phyloP scores from a whole-genome alignment of 2,329 filamentous ascomycete species.

The Pseudohalonectria lignicola region DNA sequence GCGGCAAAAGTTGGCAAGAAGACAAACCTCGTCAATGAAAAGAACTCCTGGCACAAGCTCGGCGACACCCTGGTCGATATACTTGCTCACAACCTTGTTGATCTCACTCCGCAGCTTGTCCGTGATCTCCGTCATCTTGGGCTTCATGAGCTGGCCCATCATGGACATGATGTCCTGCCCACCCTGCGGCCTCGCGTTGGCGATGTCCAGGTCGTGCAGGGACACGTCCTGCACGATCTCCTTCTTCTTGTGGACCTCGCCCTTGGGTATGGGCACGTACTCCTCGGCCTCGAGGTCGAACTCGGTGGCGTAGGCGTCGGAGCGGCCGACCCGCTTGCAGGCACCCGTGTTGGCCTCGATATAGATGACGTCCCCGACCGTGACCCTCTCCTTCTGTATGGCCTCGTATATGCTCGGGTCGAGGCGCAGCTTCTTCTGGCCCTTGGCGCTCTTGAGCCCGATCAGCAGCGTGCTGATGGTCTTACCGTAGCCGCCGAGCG shows the following conservation, averaged over 20 bases:
- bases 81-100: slow-evolving; percentile 98
- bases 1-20: slow-evolving; percentile 4
- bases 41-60: slow-evolving; percentile 96
- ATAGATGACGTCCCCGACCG: slow-evolving; percentile 95
- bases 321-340: slow-evolving; percentile 92
- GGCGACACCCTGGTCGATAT: slow-evolving; percentile 96
- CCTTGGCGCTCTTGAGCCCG: slow-evolving; percentile 87
- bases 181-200: slow-evolving; percentile 88
- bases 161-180: slow-evolving; percentile 99
- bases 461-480: slow-evolving; percentile 95
- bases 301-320: slow-evolving; percentile 94
- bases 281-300: slow-evolving; percentile 98
- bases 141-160: slow-evolving; percentile 99
- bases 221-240: slow-evolving; percentile 99
- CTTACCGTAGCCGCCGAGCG: slow-evolving; percentile 89
- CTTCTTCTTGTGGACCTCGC: slow-evolving; percentile 99
- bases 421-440: slow-evolving; percentile 92
- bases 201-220: slow-evolving; percentile 90
- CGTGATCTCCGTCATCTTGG: slow-evolving; percentile 98
- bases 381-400: slow-evolving; percentile 95
- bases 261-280: slow-evolving; percentile 97
- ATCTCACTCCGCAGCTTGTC: slow-evolving; percentile 94
- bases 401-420: slow-evolving; percentile 99
- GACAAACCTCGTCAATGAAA: slow-evolving; percentile 88
- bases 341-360: slow-evolving; percentile 98